Base-by-base conservation (phyloP, 768 basidiomycete genomes). In the Dentipellis sp. region DNA sequence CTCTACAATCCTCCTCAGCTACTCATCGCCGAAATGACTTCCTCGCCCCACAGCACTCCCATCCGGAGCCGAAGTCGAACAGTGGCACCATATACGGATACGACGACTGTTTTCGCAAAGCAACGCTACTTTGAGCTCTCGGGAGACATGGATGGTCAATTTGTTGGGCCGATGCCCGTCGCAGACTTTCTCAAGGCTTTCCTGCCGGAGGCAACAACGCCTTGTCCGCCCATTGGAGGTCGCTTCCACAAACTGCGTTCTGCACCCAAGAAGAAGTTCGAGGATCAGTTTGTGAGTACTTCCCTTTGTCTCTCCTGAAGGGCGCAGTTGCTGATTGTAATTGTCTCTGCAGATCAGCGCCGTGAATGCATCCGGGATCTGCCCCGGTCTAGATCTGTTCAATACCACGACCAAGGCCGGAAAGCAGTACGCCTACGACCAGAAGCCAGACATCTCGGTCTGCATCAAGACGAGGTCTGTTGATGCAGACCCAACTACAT, bases 101-200 rank as follows among this genome's bases (percentile, higher is more conserved):
- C 29, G 29, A 29, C 29, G 29, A 29, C 29, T 17, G 8, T 14
- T 7, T 8, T 8, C 16, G 8, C 14, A n/a, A 8, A 17, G 3
- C 42, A 45, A n/a, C 42, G 9, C 19, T 19, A 45, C 42, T 2
- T 45, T 17, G 9, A 14, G n/a, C 12, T 45, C 19, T 1, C 42
- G 3, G 6, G 16, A 14, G 79, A 79, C 68, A 60, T 80, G 23
- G 77, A 83, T 63, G 78, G 80, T n/a, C 71, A 80, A 11, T 49
- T 49, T 11, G 11, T 49, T 9, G 48, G 48, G 14, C 48, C 22
- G 9, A 49, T 49, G 48, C 48, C 48, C 7, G 21, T 29, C 22
- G 10, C 17, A n/a, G 22, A 49, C 14, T 49, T 49, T 22, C 48
- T 49, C 48, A 16, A 49, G 7, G 48, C 2, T 14, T 49, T 49